A percentile compares a stretch with the other conserved stretches of the same genome.
phyloP scores from a whole-genome alignment of 2,329 filamentous ascomycete species.

The Aspergillus sp. region DNA sequence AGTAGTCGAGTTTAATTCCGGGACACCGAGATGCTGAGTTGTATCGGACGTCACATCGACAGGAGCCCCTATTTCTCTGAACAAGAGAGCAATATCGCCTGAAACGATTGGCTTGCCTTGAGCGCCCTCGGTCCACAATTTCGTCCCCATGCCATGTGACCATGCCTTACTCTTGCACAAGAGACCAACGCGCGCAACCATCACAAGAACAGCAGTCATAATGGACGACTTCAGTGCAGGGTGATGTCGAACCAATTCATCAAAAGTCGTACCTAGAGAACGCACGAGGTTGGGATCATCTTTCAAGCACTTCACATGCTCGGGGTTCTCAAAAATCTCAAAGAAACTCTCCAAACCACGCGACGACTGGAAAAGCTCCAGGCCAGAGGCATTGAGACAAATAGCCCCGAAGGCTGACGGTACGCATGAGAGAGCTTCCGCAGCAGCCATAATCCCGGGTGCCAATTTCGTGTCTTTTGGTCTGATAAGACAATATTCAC shows the following conservation, averaged over 20 bases:
- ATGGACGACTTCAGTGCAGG: slow-evolving; percentile 76
- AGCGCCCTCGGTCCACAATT: slow-evolving; percentile 62
- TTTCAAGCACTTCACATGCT: slow-evolving; percentile 81
- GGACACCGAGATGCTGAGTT: slow-evolving; percentile 19
- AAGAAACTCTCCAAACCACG: slow-evolving; percentile 81
- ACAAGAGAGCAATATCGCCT: slow-evolving; percentile 43
- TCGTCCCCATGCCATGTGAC: slow-evolving; percentile 69
- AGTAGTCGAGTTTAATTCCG: slow-evolving; percentile 19
- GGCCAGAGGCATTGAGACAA: slow-evolving; percentile 80
- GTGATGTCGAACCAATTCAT: slow-evolving; percentile 92
- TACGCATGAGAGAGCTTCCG: slow-evolving; percentile 81
- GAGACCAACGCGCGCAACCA: slow-evolving; percentile 76
- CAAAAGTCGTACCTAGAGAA: slow-evolving; percentile 77
- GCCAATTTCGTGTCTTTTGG: slow-evolving; percentile 42
- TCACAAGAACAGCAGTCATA: slow-evolving; percentile 77
- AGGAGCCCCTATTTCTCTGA: slow-evolving; percentile 29
- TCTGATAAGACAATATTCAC: slow-evolving; percentile 28
- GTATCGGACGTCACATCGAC: slow-evolving; percentile 19
- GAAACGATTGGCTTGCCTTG: slow-evolving; percentile 58
- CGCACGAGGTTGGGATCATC: slow-evolving; percentile 67
- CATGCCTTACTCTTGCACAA: slow-evolving; percentile 68
- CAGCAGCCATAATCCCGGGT: slow-evolving; percentile 74
- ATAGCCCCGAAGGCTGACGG: slow-evolving; percentile 89
- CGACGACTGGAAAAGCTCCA: slow-evolving; percentile 81
- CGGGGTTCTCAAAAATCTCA: slow-evolving; percentile 91